Evolutionary conservation across 1,284 basidiomycete genomes (phyloP), one percentile per base, ranked within the genome.

Genomic region (Pyrrhoderma noxium): DNA sequence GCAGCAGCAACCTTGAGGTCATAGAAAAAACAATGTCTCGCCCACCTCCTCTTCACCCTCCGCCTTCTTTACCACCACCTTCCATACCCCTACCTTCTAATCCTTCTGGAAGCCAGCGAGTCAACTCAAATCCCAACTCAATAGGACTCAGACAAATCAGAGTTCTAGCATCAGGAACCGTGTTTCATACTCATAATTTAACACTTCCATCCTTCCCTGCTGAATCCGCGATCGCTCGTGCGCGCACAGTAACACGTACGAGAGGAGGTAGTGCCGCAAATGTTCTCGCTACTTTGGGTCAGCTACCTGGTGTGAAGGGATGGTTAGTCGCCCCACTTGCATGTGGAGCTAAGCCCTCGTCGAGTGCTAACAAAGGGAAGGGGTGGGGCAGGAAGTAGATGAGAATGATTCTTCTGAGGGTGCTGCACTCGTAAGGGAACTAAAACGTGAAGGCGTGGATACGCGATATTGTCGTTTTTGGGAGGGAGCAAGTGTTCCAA

Each of bases 391-490:
- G 11, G 27, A 31, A 11, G 11, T 31, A 31, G 27, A 31, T 31
- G 27, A 31, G 7, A 11, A 11, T 5, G 38, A 22, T 16, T 18
- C 16, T 7, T 18, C 16, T 22, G 38, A 89, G 54, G 86, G 82
- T 1, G 64, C 64, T 37, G 74, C 73, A 62, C 71, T 89, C 23
- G 63, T 83, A 50, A 69, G 72, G 41, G 80, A 88, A 49, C 70
- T 90, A 47, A 80, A 87, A 56, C 68, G 67, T 3, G 79, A 79
- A 56, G 79, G 83, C 8, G 78, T 90, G 0, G 79, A 72, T 53
- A 88, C 83, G 37, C 72, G 76, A 36, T 85, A 79, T 59, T 87
- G 84, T 66, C 86, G 86, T 63, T 64, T 85, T 18, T 84, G 82
- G 79, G 75, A 79, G 25, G 74, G 76, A 18, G 73, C 77, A 14